A percentile compares a stretch with the other conserved stretches of the same genome.
Conservation (phyloP, 2,329 filamentous ascomycete genomes). For the Diaporthe sp. region DNA sequence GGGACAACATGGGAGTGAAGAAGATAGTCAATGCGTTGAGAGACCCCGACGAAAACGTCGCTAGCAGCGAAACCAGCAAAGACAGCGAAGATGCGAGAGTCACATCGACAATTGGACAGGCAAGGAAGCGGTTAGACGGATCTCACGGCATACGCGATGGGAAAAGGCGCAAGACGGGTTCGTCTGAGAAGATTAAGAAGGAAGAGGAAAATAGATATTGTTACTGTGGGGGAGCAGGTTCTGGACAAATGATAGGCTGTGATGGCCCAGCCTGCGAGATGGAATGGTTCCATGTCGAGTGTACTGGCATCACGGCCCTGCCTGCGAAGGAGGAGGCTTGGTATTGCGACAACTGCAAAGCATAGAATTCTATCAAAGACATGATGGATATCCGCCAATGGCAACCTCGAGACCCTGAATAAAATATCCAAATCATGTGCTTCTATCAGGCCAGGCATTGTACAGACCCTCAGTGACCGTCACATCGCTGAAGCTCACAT, state of each 20-base stretch:
- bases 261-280: conserved; percentile 18
- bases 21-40: conserved; percentile 33
- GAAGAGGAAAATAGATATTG: conserved; percentile 2
- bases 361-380: neutral
- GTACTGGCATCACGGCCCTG: conserved; percentile 12
- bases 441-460: conserved; percentile 48
- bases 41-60: conserved; percentile 28
- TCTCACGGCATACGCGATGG: neutral
- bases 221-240: conserved; percentile 19
- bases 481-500: conserved; percentile 51
- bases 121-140: neutral
- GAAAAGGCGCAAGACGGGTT: neutral
- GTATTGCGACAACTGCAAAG: conserved; percentile 18
- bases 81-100: neutral
- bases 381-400: neutral
- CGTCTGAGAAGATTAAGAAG: neutral
- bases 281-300: conserved; percentile 32
- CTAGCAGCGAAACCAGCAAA: neutral
- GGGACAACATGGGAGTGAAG: conserved; percentile 34
- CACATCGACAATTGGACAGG: neutral
- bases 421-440: neutral
- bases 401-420: neutral
- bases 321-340: conserved; percentile 22
- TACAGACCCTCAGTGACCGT: conserved; percentile 54
- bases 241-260: conserved; percentile 35